Percentiles rank a stretch among this genome's conserved stretches.
Conservation (phyloP, 2,329 filamentous ascomycete genomes). For the Hypoxylon sp. region DNA sequence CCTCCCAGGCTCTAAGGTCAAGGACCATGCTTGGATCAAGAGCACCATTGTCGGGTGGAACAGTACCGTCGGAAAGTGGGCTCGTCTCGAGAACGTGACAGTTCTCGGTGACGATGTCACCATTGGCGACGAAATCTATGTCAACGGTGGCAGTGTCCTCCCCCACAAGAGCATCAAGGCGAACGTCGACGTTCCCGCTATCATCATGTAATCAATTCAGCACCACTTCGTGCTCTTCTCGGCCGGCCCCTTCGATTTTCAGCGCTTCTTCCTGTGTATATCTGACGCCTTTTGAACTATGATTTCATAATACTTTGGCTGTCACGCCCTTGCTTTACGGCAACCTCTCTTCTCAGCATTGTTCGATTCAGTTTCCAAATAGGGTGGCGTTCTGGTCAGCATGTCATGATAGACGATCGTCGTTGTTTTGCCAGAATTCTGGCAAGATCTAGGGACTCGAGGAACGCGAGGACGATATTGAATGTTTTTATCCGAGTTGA, state of each 20-base stretch:
- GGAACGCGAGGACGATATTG: slow-evolving; percentile 5
- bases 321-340: slow-evolving; percentile 37
- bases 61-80: slow-evolving; percentile 95
- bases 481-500: slow-evolving; percentile 2
- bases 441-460: slow-evolving; percentile 16
- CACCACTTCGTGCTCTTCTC: slow-evolving; percentile 9
- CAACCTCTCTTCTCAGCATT: slow-evolving; percentile 50
- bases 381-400: slow-evolving; percentile 47
- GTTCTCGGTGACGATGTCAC: slow-evolving; percentile 97
- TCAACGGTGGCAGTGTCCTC: slow-evolving; percentile 94
- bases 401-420: slow-evolving; percentile 39
- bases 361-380: slow-evolving; percentile 37
- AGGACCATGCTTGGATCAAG: slow-evolving; percentile 99
- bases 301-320: slow-evolving; percentile 49
- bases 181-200: slow-evolving; percentile 86
- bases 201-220: slow-evolving; percentile 70
- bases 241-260: slow-evolving; percentile 23
- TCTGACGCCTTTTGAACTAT: slow-evolving; percentile 42
- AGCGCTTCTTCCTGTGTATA: slow-evolving; percentile 45
- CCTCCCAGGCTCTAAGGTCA: slow-evolving; percentile 90
- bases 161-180: slow-evolving; percentile 99
- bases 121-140: slow-evolving; percentile 97
- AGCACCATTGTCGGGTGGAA: slow-evolving; percentile 99
- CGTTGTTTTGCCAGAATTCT: slow-evolving; percentile 20
- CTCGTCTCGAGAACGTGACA: slow-evolving; percentile 96